phyloP scores from a whole-genome alignment of 495 filamentous ascomycete species.

The Hypoxylon fragiforme region DNA sequence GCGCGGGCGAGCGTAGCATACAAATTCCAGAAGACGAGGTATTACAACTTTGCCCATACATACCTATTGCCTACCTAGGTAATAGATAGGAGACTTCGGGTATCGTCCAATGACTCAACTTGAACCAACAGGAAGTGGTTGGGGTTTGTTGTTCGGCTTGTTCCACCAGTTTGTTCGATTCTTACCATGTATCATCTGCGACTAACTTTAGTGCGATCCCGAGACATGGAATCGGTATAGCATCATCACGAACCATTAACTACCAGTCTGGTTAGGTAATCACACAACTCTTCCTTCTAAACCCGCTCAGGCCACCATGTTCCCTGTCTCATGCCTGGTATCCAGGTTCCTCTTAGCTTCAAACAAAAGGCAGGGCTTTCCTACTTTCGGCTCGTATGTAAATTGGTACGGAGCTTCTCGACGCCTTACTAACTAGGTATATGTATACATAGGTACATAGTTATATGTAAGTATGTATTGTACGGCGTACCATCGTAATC shows the following conservation, averaged over 20 bases:
- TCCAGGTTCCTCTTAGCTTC: constrained; percentile 27
- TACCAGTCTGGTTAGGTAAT: constrained; percentile 10
- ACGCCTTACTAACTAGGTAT: constrained; percentile 2
- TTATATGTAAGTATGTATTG: too few relatives aligned
- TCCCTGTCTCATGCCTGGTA: constrained; percentile 18
- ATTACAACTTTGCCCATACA: too few relatives aligned
- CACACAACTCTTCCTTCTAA: constrained; percentile 3
- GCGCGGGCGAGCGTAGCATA: too few relatives aligned
- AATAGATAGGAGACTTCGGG: too few relatives aligned
- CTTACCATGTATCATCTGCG: not conserved
- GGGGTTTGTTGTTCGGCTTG: too few relatives aligned
- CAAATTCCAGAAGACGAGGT: too few relatives aligned
- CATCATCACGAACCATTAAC: constrained; percentile 18
- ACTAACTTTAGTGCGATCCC: constrained; percentile 27
- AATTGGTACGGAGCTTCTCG: constrained; percentile 14
- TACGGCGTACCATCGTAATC: constrained; percentile 9
- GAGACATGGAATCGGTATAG: constrained; percentile 32
- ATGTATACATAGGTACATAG: not conserved
- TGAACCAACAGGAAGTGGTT: too few relatives aligned
- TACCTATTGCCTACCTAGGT: too few relatives aligned
- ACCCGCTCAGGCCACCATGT: constrained; percentile 23
- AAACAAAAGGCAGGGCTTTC: constrained; percentile 23
- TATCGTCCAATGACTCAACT: not conserved
- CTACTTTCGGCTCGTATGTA: constrained; percentile 10
- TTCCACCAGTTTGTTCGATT: constrained; percentile 10